Evolutionary conservation across 306 rosid species (phyloP).

Genomic region (Acacia confusa): DNA sequence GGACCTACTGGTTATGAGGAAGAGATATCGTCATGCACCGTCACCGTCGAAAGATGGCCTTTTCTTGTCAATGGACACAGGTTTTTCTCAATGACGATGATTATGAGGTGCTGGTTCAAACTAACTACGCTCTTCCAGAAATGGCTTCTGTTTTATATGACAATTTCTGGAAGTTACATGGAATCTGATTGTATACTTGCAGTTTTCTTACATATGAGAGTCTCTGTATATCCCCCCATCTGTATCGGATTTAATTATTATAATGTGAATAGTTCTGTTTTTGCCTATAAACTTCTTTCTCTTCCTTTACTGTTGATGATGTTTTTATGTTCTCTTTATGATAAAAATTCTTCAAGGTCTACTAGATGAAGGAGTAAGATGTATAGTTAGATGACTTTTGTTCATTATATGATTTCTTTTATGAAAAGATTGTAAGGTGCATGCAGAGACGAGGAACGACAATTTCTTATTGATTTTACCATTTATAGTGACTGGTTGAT

Average conservation of each 20-base stretch:
- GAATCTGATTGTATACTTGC: conserved; percentile 34
- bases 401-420: neutral
- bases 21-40: conserved; percentile 1
- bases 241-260: conserved; percentile 27
- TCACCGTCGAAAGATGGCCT: neutral
- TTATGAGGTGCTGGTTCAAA: conserved; percentile 35
- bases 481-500: neutral
- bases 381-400: neutral
- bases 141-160: conserved; percentile 50
- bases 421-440: neutral
- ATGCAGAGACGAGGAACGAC: neutral
- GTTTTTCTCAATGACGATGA: neutral
- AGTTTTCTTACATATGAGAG: conserved; percentile 25
- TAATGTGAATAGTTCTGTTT: conserved; percentile 50
- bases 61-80: neutral
- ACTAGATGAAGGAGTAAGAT: neutral
- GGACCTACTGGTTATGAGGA: conserved; percentile 59
- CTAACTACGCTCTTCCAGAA: conserved; percentile 46
- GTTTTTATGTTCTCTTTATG: neutral
- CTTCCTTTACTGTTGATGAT: neutral
- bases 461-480: too few species aligned
- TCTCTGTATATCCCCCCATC: conserved; percentile 32
- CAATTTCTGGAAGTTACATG: conserved; percentile 43
- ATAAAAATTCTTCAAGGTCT: neutral
- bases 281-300: neutral